Base-by-base conservation (phyloP, 352 stramenopile species). In the Phytophthora pistaciae region DNA sequence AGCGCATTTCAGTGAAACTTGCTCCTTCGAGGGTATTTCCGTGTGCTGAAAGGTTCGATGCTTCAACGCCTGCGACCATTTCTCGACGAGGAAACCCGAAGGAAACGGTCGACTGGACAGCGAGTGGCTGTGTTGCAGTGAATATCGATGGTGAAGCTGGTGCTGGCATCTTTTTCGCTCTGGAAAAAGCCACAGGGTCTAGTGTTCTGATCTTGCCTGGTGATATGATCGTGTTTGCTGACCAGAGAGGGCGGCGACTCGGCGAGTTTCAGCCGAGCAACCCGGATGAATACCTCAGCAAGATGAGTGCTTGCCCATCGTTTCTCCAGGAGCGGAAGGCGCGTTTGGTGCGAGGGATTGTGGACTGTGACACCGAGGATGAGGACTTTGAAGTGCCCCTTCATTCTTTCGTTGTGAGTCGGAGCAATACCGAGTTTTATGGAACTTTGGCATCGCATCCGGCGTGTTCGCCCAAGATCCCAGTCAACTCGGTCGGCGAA, bases 101-200 rank as follows among this genome's bases (percentile, higher is more conserved):
- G 10, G 13, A 48, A 14, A 48, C 40, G 40, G n/a, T n/a, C 1
- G 66, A 74, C 36, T 74, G 66, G 66, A 65, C 54, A 21, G 55
- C 68, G 29, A 33, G 29, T 33, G 29, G 29, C 29, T 33, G 29
- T 33, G 7, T 33, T 33, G 7, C 29, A 33, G 29, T 33, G 29
- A 33, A 33, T 33, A 9, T 33, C 29, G 6, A 33, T 33, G 29
- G 6, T 33, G 29, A 33, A 33, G 29, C 29, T 33, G 7, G 29
- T 33, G 29, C 29, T 33, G 29, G 8, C 29, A 33, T 33, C 29
- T 33, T 33, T 33, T 33, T 33, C 29, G 29, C 29, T 33, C 29
- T 33, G 29, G 29, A 33, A 8, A 33, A 33, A 9, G 29, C 29
- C 29, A 33, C 29, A 9, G 7, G 29, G 29, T 9, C 29, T 33